A percentile compares a stretch with the other conserved stretches of the same genome.
phyloP scores from a whole-genome alignment of 140 eudicot species.

The Cichorium intybus region DNA sequence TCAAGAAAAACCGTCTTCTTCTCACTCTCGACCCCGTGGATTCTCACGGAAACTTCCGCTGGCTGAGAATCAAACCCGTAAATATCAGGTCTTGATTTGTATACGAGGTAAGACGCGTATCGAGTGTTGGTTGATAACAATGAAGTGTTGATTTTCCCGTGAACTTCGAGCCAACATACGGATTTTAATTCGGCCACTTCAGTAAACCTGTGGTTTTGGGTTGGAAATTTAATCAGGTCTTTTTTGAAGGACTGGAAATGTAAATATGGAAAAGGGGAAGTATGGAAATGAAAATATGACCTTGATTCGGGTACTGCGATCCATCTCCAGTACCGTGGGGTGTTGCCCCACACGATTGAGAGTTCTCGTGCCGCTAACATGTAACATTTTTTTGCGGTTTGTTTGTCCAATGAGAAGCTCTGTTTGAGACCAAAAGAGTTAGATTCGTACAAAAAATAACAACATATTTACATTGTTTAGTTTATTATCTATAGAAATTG shows the following conservation, averaged over 20 bases:
- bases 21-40: constrained; percentile 25
- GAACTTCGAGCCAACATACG: constrained; percentile 61
- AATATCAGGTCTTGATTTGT: constrained; percentile 9
- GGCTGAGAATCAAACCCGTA: constrained; percentile 35
- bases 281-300: constrained; percentile 9
- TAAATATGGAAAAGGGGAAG: neutral
- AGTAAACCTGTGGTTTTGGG: constrained; percentile 29
- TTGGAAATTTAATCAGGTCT: neutral
- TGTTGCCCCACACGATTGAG: constrained; percentile 46
- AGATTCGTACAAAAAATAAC: neutral
- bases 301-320: constrained; percentile 37
- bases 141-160: constrained; percentile 31
- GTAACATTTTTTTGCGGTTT: constrained; percentile 58
- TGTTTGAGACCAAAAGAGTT: constrained; percentile 16
- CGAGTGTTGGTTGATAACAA: constrained; percentile 38
- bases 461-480: neutral
- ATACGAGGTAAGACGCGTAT: constrained; percentile 54
- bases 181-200: constrained; percentile 46
- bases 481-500: too few species aligned
- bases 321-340: constrained; percentile 53
- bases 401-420: constrained; percentile 63
- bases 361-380: constrained; percentile 58
- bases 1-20: constrained; percentile 24
- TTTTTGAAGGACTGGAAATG: neutral
- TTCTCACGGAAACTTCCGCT: constrained; percentile 36